Evolutionary conservation across 441 rosid species (phyloP), one percentile per base, ranked within the genome.

Genomic region (Euphorbia celastroides): DNA sequence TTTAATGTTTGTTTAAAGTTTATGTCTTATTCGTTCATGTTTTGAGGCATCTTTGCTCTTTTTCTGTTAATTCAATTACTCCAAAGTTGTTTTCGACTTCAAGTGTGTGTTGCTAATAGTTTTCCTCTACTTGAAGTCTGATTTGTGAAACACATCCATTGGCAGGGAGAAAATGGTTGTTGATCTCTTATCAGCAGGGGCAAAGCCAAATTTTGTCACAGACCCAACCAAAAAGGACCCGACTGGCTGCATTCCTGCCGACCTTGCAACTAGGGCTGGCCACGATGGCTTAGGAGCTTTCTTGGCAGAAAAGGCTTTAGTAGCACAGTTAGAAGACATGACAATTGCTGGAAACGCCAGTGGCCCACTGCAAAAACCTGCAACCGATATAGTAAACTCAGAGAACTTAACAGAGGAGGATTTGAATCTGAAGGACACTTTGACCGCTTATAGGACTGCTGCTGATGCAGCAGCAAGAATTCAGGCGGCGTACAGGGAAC

Each of bases 121-220:
- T 34, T 34, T 34, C 38, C 38, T 34, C 38, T 34, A 9, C 38
- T 48, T 41, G 48, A 70, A 57, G 51, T 57, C 51, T 58, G 11
- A 58, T 66, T 56, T 54, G 44, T 60, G 11, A 58, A 64, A 65
- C 34, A 67, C 62, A 34, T 67, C 32, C 64, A 60, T 70, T 31
- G 77, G 79, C 88, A 95, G 99, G 82, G 92, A 95, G 81, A 90
- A 87, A 81, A 92, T 92, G 98, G 97, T 92, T 73, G 98, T 88
- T 36, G 83, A 66, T 79, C 96, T 95, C 78, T 81, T 95, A 66
- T 85, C 98, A 68, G 97, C 88, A 1, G 96, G 96, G 68, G 98
- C 98, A 72, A 90, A 87, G 77, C 83, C 99, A 55, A 85, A 88
- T 80, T 69, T 85, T 79, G 96, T 92, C 70, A 92, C 96, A n/a